Percentiles rank a stretch among this genome's conserved stretches.
These are phyloP conservation scores for Phaeoacremonium minimum DNA, from an alignment of 2,329 filamentous ascomycete genomes.

Conservation along the genomic window DNA sequence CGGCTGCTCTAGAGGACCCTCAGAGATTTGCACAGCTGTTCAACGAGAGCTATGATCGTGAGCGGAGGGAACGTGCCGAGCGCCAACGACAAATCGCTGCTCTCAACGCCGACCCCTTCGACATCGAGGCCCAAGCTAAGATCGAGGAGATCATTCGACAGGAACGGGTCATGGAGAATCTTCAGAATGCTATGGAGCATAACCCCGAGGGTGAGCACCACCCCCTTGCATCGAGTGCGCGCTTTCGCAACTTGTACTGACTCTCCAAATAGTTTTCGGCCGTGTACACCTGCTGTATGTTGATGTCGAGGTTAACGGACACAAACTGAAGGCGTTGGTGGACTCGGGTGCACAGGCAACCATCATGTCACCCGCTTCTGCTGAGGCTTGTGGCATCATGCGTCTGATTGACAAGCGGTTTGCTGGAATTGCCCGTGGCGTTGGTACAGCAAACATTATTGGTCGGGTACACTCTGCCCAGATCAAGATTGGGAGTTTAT, in stretches of 20 bases:
- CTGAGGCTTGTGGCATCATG: constrained; percentile 92
- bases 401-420: constrained; percentile 90
- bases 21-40: constrained; percentile 72
- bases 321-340: constrained; percentile 91
- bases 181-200: constrained; percentile 95
- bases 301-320: constrained; percentile 88
- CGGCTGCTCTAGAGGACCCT: constrained; percentile 70
- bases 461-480: constrained; percentile 93
- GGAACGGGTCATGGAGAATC: constrained; percentile 88
- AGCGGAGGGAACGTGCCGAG: constrained; percentile 68
- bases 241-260: constrained; percentile 6
- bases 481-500: constrained; percentile 85
- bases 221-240: too few relatives aligned
- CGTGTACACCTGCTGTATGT: constrained; percentile 96
- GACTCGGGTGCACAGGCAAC: constrained; percentile 97
- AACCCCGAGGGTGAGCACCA: constrained; percentile 79
- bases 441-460: constrained; percentile 90
- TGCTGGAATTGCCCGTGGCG: constrained; percentile 85
- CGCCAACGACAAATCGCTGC: constrained; percentile 78
- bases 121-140: constrained; percentile 81
- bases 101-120: constrained; percentile 91
- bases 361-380: constrained; percentile 95
- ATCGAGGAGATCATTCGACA: constrained; percentile 98
- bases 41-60: constrained; percentile 61
- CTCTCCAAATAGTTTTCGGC: constrained; percentile 93